phyloP scores from a whole-genome alignment of 495 filamentous ascomycete species.

The Sabuloglossum arenarium region DNA sequence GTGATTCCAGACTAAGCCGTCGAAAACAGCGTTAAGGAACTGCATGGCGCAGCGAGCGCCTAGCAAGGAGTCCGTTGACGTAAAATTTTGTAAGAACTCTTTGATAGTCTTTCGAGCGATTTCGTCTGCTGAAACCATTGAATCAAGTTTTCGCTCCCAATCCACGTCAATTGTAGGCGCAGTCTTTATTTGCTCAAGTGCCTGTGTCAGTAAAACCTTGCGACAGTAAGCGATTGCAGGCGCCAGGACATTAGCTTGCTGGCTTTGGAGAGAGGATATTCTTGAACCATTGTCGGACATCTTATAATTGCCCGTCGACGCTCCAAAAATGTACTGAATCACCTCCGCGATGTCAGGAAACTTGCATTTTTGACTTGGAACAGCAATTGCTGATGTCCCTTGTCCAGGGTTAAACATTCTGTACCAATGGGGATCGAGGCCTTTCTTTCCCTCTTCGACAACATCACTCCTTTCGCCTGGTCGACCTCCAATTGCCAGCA shows the following conservation, averaged over 20 bases:
- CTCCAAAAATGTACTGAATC: conserved; percentile 16
- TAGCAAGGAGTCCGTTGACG: background rate
- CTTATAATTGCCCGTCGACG: conserved; percentile 21
- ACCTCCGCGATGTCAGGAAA: conserved; percentile 18
- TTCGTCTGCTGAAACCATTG: conserved; percentile 41
- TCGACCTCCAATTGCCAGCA: conserved; percentile 50
- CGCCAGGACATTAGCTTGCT: conserved; percentile 31
- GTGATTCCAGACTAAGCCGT: conserved; percentile 4
- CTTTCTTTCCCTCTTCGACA: conserved; percentile 74
- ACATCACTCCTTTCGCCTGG: conserved; percentile 54
- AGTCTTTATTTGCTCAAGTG: conserved; percentile 30
- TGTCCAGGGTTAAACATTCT: conserved; percentile 31
- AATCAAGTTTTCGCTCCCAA: conserved; percentile 67
- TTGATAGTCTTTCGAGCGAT: conserved; percentile 35
- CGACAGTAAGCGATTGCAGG: conserved; percentile 49
- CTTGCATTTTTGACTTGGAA: conserved; percentile 10
- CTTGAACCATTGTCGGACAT: conserved; percentile 11
- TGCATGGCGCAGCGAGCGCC: conserved; percentile 4
- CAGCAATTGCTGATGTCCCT: background rate
- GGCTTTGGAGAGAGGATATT: background rate
- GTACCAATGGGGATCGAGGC: conserved; percentile 67
- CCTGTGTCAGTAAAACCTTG: conserved; percentile 51
- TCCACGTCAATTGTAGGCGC: conserved; percentile 46
- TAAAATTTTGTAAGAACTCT: conserved; percentile 1
- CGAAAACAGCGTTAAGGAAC: conserved; percentile 13